Evolutionary conservation across 495 filamentous ascomycete species (phyloP).

Genomic region (Aspergillus nidulans): DNA sequence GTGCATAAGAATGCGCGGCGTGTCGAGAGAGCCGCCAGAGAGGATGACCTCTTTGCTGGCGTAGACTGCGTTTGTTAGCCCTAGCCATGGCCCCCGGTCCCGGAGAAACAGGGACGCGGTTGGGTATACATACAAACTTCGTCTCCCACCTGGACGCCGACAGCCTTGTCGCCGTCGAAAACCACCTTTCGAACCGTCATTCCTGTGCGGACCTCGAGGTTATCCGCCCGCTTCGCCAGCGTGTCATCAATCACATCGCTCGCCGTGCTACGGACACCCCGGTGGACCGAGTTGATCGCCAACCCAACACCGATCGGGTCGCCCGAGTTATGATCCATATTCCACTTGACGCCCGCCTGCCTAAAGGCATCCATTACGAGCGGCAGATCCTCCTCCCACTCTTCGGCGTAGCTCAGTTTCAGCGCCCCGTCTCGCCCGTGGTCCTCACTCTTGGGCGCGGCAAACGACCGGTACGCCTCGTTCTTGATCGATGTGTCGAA

Average conservation of each 20-base stretch:
- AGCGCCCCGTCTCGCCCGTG: slow-evolving; percentile 50
- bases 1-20: slow-evolving; percentile 59
- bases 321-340: slow-evolving; percentile 56
- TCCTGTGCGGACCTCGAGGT: slow-evolving; percentile 49
- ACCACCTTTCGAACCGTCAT: slow-evolving; percentile 47
- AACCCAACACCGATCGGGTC: slow-evolving; percentile 55
- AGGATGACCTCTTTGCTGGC: slow-evolving; percentile 56
- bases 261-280: slow-evolving; percentile 50
- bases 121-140: slow-evolving; percentile 22
- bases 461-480: slow-evolving; percentile 34
- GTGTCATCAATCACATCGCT: slow-evolving; percentile 40
- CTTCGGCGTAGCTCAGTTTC: slow-evolving; percentile 40
- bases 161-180: slow-evolving; percentile 45
- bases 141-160: slow-evolving; percentile 47
- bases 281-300: slow-evolving; percentile 40
- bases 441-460: slow-evolving; percentile 22
- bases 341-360: slow-evolving; percentile 42
- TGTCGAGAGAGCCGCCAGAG: slow-evolving; percentile 52
- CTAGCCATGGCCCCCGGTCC: no score
- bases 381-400: slow-evolving; percentile 48
- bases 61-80: slow-evolving; percentile 16
- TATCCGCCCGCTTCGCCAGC: slow-evolving; percentile 26
- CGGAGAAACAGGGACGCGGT: background rate
- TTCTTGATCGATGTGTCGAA: slow-evolving; percentile 42
- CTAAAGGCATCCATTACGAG: slow-evolving; percentile 41